Evolutionary conservation across 192 early-diverging fungal species (phyloP).

Genomic region (Pilaira anomala): DNA sequence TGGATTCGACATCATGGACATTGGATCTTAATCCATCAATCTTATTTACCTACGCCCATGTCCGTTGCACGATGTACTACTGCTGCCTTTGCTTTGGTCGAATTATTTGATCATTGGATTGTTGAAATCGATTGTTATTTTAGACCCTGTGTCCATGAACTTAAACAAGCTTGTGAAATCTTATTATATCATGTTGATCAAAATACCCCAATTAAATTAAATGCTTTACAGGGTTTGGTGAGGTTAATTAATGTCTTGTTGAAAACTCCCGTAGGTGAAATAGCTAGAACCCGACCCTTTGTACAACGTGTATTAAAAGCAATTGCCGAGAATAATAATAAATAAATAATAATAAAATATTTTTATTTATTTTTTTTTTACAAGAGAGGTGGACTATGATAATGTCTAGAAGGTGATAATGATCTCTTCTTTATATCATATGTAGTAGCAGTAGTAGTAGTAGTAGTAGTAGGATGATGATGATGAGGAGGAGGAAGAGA

Average conservation of each 20-base stretch:
- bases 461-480: background rate
- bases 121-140: slow-evolving; percentile 35
- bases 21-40: slow-evolving; percentile 37
- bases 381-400: slow-evolving; percentile 2
- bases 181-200: slow-evolving; percentile 27
- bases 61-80: slow-evolving; percentile 27
- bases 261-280: slow-evolving; percentile 30
- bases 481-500: no score
- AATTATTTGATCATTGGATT: slow-evolving; percentile 35
- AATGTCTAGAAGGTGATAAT: slow-evolving; percentile 1
- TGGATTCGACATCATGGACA: slow-evolving; percentile 34
- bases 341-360: background rate
- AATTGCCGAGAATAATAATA: slow-evolving; percentile 1
- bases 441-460: background rate
- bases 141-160: slow-evolving; percentile 36
- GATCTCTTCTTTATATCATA: no score
- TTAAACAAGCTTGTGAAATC: slow-evolving; percentile 36
- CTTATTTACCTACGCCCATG: slow-evolving; percentile 28
- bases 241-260: slow-evolving; percentile 17
- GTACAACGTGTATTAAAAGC: slow-evolving; percentile 19
- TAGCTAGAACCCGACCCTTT: slow-evolving; percentile 32
- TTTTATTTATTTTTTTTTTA: slow-evolving; percentile 5
- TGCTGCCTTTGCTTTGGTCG: slow-evolving; percentile 28
- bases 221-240: slow-evolving; percentile 23
- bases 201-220: slow-evolving; percentile 1